Percentiles rank a stretch among this genome's conserved stretches.
phyloP scores from a whole-genome alignment of 2,329 filamentous ascomycete species.

The Colletotrichum lindemuthianum region DNA sequence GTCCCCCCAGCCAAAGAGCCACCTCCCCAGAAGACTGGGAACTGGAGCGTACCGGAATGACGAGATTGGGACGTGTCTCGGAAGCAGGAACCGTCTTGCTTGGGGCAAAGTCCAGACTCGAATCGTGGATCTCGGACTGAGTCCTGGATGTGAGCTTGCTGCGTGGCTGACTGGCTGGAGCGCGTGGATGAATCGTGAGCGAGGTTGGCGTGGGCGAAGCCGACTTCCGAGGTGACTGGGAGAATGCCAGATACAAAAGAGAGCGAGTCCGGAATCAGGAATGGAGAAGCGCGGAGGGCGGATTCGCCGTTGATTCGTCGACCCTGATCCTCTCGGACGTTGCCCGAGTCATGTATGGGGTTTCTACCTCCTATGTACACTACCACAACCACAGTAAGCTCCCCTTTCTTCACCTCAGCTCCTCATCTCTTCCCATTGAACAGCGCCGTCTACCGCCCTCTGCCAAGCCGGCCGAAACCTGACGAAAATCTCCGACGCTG shows the following conservation, averaged over 20 bases:
- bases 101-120: not conserved
- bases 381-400: too few species aligned
- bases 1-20: not conserved
- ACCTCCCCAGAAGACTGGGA: not conserved
- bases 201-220: not conserved
- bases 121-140: slow-evolving; percentile 25
- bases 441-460: slow-evolving; percentile 34
- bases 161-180: not conserved
- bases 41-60: too few species aligned
- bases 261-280: not conserved
- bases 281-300: slow-evolving; percentile 20
- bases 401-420: slow-evolving; percentile 33
- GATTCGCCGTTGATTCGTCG: slow-evolving; percentile 19
- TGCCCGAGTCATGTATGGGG: slow-evolving; percentile 14
- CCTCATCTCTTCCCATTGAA: slow-evolving; percentile 42
- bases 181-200: slow-evolving; percentile 27
- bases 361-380: not conserved
- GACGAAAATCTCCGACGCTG: slow-evolving; percentile 42
- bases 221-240: slow-evolving; percentile 26
- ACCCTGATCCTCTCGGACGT: not conserved
- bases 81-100: slow-evolving; percentile 1
- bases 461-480: slow-evolving; percentile 42
- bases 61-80: slow-evolving; percentile 15
- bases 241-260: not conserved
- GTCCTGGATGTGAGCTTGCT: not conserved